Evolutionary conservation across 208 protist species (phyloP).

Genomic region (Endotrypanum monterogeii): DNA sequence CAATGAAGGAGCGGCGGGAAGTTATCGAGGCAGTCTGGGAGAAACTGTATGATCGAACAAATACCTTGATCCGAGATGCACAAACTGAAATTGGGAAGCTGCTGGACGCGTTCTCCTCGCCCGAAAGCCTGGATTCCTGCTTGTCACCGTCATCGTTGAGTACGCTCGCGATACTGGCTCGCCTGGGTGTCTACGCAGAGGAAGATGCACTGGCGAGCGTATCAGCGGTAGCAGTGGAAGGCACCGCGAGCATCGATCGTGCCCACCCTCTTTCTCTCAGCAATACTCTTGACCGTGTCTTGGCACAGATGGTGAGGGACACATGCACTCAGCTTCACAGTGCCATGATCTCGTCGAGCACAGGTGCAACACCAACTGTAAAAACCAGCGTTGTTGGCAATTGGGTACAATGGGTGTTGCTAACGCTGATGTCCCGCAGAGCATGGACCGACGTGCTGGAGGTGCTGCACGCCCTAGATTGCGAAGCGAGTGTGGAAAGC

Average conservation of each 20-base stretch:
- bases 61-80: not conserved
- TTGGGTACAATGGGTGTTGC: slow-evolving; percentile 36
- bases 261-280: not conserved
- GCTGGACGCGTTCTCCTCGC: not conserved
- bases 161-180: slow-evolving; percentile 14
- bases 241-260: not conserved
- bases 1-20: slow-evolving; percentile 7
- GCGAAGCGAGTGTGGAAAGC: not conserved
- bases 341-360: not conserved
- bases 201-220: not conserved
- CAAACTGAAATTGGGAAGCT: slow-evolving; percentile 4
- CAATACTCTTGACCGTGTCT: slow-evolving; percentile 8
- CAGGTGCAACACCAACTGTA: not conserved
- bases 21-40: slow-evolving; percentile 11
- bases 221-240: not conserved
- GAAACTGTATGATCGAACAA: slow-evolving; percentile 4
- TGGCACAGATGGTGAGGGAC: slow-evolving; percentile 15
- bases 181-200: slow-evolving; percentile 10
- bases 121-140: not conserved
- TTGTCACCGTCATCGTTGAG: slow-evolving; percentile 9
- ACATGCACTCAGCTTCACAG: slow-evolving; percentile 8
- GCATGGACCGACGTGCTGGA: slow-evolving; percentile 20
- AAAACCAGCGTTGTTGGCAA: slow-evolving; percentile 15
- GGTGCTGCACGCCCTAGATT: slow-evolving; percentile 19
- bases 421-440: slow-evolving; percentile 21